These are phyloP conservation scores for Russula compacta DNA, from an alignment of 768 basidiomycete species.

Conservation along the genomic window DNA sequence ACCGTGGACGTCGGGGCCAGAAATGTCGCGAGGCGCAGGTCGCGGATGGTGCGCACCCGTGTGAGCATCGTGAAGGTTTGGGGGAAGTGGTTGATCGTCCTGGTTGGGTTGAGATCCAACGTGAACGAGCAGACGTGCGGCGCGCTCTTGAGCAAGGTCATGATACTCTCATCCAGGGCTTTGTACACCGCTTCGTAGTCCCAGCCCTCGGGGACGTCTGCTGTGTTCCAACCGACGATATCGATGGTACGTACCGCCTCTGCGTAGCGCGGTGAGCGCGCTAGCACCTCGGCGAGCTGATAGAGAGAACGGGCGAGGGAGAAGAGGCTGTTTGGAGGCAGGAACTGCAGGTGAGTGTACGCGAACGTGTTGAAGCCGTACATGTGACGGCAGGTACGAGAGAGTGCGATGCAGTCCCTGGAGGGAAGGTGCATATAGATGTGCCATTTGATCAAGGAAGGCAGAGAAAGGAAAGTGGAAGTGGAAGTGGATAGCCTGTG, in stretches of 20 bases:
- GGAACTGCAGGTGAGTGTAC: slow-evolving; percentile 11
- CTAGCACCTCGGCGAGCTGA: background rate
- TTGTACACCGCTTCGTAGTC: background rate
- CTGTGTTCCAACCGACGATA: background rate
- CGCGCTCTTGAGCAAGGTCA: background rate
- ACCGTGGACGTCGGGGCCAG: background rate
- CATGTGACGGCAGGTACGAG: slow-evolving; percentile 9
- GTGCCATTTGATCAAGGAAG: background rate
- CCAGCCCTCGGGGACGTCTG: background rate
- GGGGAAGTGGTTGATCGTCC: background rate
- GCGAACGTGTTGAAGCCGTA: slow-evolving; percentile 3
- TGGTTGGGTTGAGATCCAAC: background rate
- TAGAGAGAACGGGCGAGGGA: slow-evolving; percentile 1
- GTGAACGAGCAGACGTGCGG: background rate
- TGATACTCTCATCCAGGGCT: background rate
- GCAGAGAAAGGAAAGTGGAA: slow-evolving; percentile 1
- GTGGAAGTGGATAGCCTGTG: background rate
- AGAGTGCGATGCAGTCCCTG: slow-evolving; percentile 8
- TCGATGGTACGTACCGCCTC: slow-evolving; percentile 5
- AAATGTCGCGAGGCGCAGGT: background rate
- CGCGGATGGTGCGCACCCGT: slow-evolving; percentile 5
- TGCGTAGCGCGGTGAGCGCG: background rate
- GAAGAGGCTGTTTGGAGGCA: slow-evolving; percentile 7
- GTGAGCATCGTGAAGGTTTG: background rate
- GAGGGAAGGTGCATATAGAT: background rate